phyloP scores from a whole-genome alignment of 2,329 filamentous ascomycete species.

The Xylariaceae sp. region DNA sequence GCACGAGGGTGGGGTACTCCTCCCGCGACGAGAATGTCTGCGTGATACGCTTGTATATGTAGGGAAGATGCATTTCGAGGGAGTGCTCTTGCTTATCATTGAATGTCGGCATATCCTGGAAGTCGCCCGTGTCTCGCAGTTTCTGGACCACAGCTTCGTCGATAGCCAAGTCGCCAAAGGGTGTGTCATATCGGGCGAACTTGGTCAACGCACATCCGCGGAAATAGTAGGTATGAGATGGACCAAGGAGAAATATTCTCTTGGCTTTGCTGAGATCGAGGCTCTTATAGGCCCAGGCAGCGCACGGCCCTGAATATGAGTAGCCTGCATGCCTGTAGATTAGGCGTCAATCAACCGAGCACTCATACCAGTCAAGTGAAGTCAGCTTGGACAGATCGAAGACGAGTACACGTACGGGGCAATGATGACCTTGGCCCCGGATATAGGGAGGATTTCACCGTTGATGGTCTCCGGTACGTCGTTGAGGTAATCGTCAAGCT shows the following conservation, averaged over 20 bases:
- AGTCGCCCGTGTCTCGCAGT: slow-evolving; percentile 48
- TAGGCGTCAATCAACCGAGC: slow-evolving; percentile 11
- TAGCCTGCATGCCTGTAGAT: slow-evolving; percentile 80
- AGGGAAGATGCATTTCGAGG: slow-evolving; percentile 93
- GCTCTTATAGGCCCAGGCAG: slow-evolving; percentile 89
- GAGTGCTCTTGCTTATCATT: slow-evolving; percentile 84
- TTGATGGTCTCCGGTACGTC: slow-evolving; percentile 63
- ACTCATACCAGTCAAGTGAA: slow-evolving; percentile 7
- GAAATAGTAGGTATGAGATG: slow-evolving; percentile 83
- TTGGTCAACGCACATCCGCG: slow-evolving; percentile 69
- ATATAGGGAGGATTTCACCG: slow-evolving; percentile 57
- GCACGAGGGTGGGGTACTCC: slow-evolving; percentile 68
- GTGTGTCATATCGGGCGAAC: slow-evolving; percentile 66
- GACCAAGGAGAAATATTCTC: slow-evolving; percentile 85
- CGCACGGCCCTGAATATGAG: slow-evolving; percentile 81
- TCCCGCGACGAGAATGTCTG: slow-evolving; percentile 44
- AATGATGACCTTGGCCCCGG: slow-evolving; percentile 77
- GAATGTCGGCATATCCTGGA: slow-evolving; percentile 57
- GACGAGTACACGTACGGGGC: slow-evolving; percentile 64
- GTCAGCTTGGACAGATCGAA: slow-evolving; percentile 7
- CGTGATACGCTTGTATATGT: slow-evolving; percentile 72
- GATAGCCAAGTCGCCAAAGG: slow-evolving; percentile 63
- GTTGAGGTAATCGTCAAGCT: slow-evolving; percentile 72
- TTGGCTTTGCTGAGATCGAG: slow-evolving; percentile 78
- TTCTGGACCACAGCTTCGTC: slow-evolving; percentile 52